Percentiles rank a stretch among this genome's conserved stretches.
phyloP scores from a whole-genome alignment of 495 filamentous ascomycete species.

The Daldinia caldariorum region DNA sequence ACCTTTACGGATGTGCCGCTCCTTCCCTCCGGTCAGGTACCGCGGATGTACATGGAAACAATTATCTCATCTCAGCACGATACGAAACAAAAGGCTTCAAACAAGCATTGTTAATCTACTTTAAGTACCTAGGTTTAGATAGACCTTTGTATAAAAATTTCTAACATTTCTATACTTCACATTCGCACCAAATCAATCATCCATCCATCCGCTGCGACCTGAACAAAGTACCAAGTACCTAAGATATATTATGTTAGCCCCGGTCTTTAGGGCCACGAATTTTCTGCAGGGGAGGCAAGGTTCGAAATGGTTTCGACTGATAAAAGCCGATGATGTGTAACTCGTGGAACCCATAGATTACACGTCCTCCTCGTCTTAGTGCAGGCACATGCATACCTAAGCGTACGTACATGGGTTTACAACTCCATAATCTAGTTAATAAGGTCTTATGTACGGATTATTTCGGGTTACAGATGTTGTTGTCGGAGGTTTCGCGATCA shows the following conservation, averaged over 20 bases:
- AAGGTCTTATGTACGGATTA: too few relatives aligned
- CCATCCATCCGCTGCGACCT: slow-evolving; percentile 23
- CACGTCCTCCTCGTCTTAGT: neutral
- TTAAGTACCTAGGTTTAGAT: neutral
- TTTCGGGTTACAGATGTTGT: neutral
- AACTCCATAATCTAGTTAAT: slow-evolving; percentile 1
- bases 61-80: neutral
- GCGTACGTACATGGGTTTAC: neutral
- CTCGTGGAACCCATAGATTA: slow-evolving; percentile 13
- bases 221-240: slow-evolving; percentile 15
- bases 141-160: too few relatives aligned
- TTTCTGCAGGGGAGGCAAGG: slow-evolving; percentile 40
- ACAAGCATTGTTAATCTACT: too few relatives aligned
- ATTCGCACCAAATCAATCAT: slow-evolving; percentile 10
- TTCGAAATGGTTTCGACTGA: slow-evolving; percentile 27
- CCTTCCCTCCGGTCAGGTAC: slow-evolving; percentile 14
- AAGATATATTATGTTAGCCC: slow-evolving; percentile 26
- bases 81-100: neutral
- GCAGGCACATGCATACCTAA: slow-evolving; percentile 2
- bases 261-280: slow-evolving; percentile 35
- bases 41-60: slow-evolving; percentile 1
- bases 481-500: neutral
- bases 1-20: slow-evolving; percentile 34
- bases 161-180: too few relatives aligned
- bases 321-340: slow-evolving; percentile 32